Evolutionary conservation across 257 asterid species (phyloP).

Genomic region (Solanum etuberosum): DNA sequence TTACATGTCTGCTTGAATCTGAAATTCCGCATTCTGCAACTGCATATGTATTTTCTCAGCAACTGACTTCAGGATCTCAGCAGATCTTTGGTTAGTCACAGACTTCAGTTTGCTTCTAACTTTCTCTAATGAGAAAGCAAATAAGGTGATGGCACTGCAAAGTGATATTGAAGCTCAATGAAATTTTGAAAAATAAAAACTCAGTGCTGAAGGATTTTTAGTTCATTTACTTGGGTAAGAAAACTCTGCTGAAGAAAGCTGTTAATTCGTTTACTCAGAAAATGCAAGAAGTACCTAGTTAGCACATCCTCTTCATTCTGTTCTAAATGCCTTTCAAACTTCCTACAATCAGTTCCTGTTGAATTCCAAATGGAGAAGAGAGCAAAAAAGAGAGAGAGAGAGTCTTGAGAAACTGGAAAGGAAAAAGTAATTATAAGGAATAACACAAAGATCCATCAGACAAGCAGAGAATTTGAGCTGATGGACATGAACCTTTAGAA

Average conservation of each 20-base stretch:
- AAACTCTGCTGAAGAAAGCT: neutral
- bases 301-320: slow-evolving; percentile 46
- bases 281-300: slow-evolving; percentile 44
- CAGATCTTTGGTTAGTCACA: slow-evolving; percentile 40
- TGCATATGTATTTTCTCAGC: slow-evolving; percentile 51
- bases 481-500: slow-evolving; percentile 30
- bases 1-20: slow-evolving; percentile 61
- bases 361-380: neutral
- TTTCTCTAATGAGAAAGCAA: slow-evolving; percentile 53
- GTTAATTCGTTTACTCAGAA: neutral
- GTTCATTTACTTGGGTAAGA: slow-evolving; percentile 2
- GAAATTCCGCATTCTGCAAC: slow-evolving; percentile 62
- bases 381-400: neutral
- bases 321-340: slow-evolving; percentile 32
- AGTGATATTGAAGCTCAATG: neutral
- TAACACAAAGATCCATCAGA: slow-evolving; percentile 1
- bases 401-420: neutral
- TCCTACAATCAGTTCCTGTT: slow-evolving; percentile 31
- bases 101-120: slow-evolving; percentile 64
- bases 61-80: slow-evolving; percentile 62
- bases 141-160: slow-evolving; percentile 61
- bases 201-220: neutral
- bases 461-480: slow-evolving; percentile 2
- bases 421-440: neutral
- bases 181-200: neutral